Evolutionary conservation across 2,329 filamentous ascomycete genomes (phyloP), one percentile per base, ranked within the genome.

Genomic region (Chaetomium strumarium): DNA sequence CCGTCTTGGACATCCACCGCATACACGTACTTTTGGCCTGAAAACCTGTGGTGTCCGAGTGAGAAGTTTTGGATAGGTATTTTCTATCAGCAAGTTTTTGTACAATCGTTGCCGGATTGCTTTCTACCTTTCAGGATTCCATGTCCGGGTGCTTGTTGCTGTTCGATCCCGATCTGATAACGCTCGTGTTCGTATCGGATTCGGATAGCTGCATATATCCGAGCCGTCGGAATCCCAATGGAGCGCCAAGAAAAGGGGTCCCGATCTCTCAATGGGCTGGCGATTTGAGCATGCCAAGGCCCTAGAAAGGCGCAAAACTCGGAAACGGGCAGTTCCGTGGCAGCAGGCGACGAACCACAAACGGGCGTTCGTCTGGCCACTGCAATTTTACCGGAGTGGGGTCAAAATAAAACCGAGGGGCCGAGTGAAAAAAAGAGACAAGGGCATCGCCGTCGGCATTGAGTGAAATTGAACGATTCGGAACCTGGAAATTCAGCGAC

Each of bases 371-470:
- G 20, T 49, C 49, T 24, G 49, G 20, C 46, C 41, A 49, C 38
- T 43, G 53, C 53, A 55, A 52, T 55, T 49, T 55, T 46, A 51
- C 33, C 53, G 36, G 33, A 46, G 51, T 45, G 52, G 48, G 30
- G 47, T 19, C 29, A 24, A 24, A 34, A 17, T 24, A 36, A n/a
- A 40, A 31, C 38, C 44, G 41, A 41, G 11, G 14, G 42, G 52
- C 50, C 47, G 52, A 37, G 52, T 37, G 24, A n/a, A 38, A 37
- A 38, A 4, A 33, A 37, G 14, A n/a, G 16, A 33, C 30, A 8
- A 30, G 17, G 14, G 9, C 24, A 7, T 4, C 24, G 24, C 24
- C 24, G 7, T 24, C 24, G 24, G 24, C 24, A 4, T 40, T 24
- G 17, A 33, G 33, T 33, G 47, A 49, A 49, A 44, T 43, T 29